A percentile compares a stretch with the other conserved stretches of the same genome.
phyloP scores from a whole-genome alignment of 306 rosid species.

The Cucumis cinereus region DNA sequence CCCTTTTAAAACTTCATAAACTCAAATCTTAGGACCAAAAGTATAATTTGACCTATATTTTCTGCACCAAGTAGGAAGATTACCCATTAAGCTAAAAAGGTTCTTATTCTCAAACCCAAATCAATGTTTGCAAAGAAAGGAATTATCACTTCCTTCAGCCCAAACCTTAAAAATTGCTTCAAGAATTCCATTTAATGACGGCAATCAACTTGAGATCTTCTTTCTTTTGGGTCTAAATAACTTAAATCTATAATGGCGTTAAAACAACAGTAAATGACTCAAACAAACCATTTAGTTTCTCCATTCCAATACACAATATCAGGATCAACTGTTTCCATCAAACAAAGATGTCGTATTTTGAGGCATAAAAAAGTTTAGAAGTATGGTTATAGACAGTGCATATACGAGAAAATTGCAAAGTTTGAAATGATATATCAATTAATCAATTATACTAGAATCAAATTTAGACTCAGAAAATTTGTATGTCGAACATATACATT shows the following conservation, averaged over 20 bases:
- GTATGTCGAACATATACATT: background rate
- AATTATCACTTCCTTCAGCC: background rate
- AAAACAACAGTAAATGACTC: background rate
- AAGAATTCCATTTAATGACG: background rate
- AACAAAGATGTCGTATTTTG: background rate
- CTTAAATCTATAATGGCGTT: background rate
- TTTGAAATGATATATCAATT: background rate
- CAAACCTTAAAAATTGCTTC: background rate
- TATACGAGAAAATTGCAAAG: background rate
- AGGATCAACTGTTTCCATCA: background rate
- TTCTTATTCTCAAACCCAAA: background rate
- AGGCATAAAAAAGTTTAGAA: background rate
- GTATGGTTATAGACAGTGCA: background rate
- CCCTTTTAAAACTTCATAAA: too few relatives aligned
- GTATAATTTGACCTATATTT: too few relatives aligned
- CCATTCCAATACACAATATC: background rate
- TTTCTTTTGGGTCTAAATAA: background rate
- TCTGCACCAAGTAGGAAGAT: background rate
- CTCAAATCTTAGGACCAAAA: too few relatives aligned
- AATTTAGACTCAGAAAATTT: background rate
- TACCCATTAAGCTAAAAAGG: background rate
- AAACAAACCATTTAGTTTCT: background rate
- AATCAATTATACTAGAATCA: background rate
- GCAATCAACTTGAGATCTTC: background rate
- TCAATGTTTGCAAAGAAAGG: background rate